Percentiles rank a stretch among this genome's conserved stretches.
phyloP scores from a whole-genome alignment of 31 red algal species.

The Porphyra umbilicalis region DNA sequence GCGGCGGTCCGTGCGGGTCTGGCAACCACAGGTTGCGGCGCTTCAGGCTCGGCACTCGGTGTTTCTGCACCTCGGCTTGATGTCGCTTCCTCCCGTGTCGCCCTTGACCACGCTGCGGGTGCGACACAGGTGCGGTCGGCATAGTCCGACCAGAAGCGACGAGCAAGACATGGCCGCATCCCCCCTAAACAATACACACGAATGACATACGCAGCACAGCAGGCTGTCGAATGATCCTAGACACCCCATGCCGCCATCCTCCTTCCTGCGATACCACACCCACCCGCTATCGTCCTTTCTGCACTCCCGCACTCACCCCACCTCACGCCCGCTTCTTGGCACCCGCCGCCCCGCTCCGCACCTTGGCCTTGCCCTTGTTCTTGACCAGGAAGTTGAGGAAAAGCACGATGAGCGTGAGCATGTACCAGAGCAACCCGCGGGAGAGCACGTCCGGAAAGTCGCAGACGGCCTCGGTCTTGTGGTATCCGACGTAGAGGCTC shows the following conservation, averaged over 20 bases:
- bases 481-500: conserved; percentile 52
- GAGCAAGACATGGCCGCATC: no score
- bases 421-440: conserved; percentile 58
- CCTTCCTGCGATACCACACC: not conserved
- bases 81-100: no score
- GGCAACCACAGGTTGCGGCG: no score
- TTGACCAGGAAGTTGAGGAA: conserved; percentile 63
- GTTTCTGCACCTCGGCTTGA: no score
- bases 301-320: not conserved
- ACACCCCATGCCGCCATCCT: not conserved
- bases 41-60: no score
- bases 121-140: no score
- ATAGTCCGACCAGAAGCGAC: no score
- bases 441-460: conserved; percentile 41
- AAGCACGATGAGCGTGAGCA: conserved; percentile 51
- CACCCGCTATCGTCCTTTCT: not conserved
- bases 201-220: no score
- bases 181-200: no score
- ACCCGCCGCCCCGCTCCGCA: conserved; percentile 2
- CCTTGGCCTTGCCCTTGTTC: conserved; percentile 41
- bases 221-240: not conserved
- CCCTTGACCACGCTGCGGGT: no score
- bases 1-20: no score
- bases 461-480: conserved; percentile 26
- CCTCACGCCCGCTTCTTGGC: not conserved